A percentile compares a stretch with the other conserved stretches of the same genome.
Evolutionary conservation across 2,329 filamentous ascomycete genomes (phyloP).

Genomic region (Microcyclospora pomicola): DNA sequence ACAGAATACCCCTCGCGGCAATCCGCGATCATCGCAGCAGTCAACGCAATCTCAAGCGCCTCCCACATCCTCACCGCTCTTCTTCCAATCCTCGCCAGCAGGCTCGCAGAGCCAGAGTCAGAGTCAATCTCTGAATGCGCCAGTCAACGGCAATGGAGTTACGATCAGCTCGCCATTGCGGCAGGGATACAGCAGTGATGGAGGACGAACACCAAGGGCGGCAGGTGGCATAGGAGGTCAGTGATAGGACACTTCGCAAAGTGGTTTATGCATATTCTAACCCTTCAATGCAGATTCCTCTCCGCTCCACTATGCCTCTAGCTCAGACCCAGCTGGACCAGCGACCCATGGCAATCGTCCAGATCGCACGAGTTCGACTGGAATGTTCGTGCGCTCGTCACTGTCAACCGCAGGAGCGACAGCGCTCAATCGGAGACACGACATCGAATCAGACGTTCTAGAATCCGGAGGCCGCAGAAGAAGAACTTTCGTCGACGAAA

Average conservation of each 20-base stretch:
- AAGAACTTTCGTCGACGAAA: slow-evolving; percentile 50
- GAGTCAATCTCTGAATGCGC: slow-evolving; percentile 13
- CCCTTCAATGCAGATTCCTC: slow-evolving; percentile 56
- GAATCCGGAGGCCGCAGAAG: slow-evolving; percentile 38
- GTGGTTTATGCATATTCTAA: slow-evolving; percentile 8
- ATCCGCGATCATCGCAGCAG: slow-evolving; percentile 30
- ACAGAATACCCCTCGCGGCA: slow-evolving; percentile 33
- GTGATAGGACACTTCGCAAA: slow-evolving; percentile 10
- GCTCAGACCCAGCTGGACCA: slow-evolving; percentile 46
- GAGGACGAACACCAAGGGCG: slow-evolving; percentile 58
- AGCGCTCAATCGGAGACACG: slow-evolving; percentile 57
- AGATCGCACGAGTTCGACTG: slow-evolving; percentile 52
- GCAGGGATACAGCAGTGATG: slow-evolving; percentile 35
- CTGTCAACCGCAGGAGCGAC: slow-evolving; percentile 38
- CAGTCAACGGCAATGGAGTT: slow-evolving; percentile 26
- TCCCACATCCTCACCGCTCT: slow-evolving; percentile 61
- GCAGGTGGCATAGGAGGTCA: slow-evolving; percentile 51
- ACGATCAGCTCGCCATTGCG: slow-evolving; percentile 36
- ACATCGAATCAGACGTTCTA: slow-evolving; percentile 71
- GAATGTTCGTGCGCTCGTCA: slow-evolving; percentile 63
- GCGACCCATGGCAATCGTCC: slow-evolving; percentile 38
- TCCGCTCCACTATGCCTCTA: slow-evolving; percentile 78
- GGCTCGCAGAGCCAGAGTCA: slow-evolving; percentile 26
- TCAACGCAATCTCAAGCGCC: slow-evolving; percentile 16
- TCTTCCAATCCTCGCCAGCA: slow-evolving; percentile 53